Percentiles rank a stretch among this genome's conserved stretches.
Evolutionary conservation across 1,139 yeast species (phyloP).

Genomic region (Sugiyamaella grinbergsii): DNA sequence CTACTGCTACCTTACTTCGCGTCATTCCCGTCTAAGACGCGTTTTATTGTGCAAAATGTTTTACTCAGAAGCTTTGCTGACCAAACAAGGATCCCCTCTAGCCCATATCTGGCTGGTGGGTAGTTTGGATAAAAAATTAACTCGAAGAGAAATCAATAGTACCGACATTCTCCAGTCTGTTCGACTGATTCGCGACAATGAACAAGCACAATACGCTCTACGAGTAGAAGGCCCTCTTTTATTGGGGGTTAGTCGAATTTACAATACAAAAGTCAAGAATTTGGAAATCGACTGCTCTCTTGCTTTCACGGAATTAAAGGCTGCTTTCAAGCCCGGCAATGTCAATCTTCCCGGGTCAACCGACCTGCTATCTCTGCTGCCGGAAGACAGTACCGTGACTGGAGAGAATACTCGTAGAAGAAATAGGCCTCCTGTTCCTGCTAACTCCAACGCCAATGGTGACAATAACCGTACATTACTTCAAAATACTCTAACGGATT

Average conservation of each 20-base stretch:
- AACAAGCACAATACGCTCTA: conserved; percentile 63
- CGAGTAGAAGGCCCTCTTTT: conserved; percentile 86
- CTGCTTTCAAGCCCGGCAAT: conserved; percentile 60
- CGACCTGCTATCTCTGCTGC: conserved; percentile 41
- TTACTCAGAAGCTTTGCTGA: conserved; percentile 42
- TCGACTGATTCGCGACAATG: conserved; percentile 50
- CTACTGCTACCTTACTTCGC: not conserved
- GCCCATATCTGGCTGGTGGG: conserved; percentile 96
- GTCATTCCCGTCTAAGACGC: not conserved
- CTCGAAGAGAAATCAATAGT: conserved; percentile 72
- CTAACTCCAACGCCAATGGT: not conserved
- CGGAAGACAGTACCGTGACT: conserved; percentile 5
- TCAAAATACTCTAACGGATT: conserved; percentile 76
- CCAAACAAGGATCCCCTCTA: conserved; percentile 71
- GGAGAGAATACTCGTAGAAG: conserved; percentile 3
- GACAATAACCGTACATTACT: conserved; percentile 8
- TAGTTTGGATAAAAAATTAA: conserved; percentile 75
- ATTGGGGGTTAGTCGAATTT: conserved; percentile 85
- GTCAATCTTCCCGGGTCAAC: conserved; percentile 48
- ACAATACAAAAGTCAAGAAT: conserved; percentile 82
- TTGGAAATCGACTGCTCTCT: conserved; percentile 83
- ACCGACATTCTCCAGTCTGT: conserved; percentile 74
- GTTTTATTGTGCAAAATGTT: conserved; percentile 22
- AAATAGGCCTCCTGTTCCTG: not conserved
- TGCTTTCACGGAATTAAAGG: conserved; percentile 69